Evolutionary conservation across 331 rosid species (phyloP), one percentile per base, ranked within the genome.

Genomic region (Quercus tomentella): DNA sequence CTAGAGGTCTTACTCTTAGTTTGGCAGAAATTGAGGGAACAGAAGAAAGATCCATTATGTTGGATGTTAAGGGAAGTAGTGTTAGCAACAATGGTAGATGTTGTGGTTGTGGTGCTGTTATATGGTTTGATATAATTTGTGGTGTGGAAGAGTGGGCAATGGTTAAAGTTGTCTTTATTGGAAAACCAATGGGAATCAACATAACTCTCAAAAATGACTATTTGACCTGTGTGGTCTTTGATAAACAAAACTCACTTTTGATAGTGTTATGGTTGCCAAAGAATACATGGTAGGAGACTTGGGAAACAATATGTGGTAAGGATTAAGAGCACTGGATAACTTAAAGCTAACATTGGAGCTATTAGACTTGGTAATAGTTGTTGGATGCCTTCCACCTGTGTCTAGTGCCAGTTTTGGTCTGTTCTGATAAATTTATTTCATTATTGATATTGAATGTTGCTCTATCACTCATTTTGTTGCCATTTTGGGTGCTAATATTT

Each of bases 371-470:
- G 51, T 30, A 8, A 1, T 31, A 67, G 22, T 16, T 17, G 4
- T 66, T 33, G 49, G 66, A 35, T 25, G 43, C 31, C 55, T 5
- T 41, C 28, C 77, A 45, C 45, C 33, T 12, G 54, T 63, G 45
- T 77, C 78, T 58, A 67, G 66, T 45, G 70, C 73, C 31, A 71
- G 20, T 79, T 73, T 49, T 37, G 20, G 70, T 72, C 57, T 74
- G 81, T 30, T 55, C 54, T 14, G 3, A 49, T 49, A 12, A 49
- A 49, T 58, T 58, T 58, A 18, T 22, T 22, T n/a, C 30, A 56
- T n/a, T 60, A 18, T 17, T 62, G 52, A 75, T 70, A 80, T 63
- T 73, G 55, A 62, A 70, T 70, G 79, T 69, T 67, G 41, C 57
- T 73, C 56, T 37, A 21, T n/a, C 21, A 21, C 54, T 4, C 11